Evolutionary conservation across 2,329 filamentous ascomycete species (phyloP), one percentile per base, ranked within the genome.

Genomic region (Venturia oleaginea): DNA sequence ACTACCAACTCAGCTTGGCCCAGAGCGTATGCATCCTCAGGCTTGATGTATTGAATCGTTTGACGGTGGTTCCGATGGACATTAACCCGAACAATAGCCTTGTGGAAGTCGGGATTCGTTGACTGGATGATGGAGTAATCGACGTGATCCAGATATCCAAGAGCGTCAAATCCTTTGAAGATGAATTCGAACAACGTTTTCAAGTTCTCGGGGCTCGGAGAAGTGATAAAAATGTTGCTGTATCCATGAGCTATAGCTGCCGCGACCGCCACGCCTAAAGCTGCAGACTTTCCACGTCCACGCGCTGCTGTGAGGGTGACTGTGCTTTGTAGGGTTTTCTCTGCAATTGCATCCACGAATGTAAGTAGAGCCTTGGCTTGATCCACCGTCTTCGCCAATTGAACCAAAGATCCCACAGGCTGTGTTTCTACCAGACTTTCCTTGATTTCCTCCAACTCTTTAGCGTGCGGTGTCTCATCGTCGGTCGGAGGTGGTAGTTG

Each of bases 191-290:
- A 99, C 8, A 99, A 81, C 0, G 94, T 99, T 79, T 97, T 99
- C 82, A 99, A 82, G 77, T 99, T 99, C 78, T 99, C 95, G 0
- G 94, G 94, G 67, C 91, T 97, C 0, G 93, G 93, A 1, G 93
- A 97, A 1, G 94, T 99, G 73, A 99, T 96, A 78, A 99, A 99
- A 71, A 99, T 96, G 76, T 99, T 99, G 80, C 92, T 96, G 77
- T 99, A 99, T 32, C 94, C 94, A 73, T 97, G 90, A 0, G 94
- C 93, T 55, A 99, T 85, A 1, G 95, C 95, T 2, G 94, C 92
- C 3, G 94, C 94, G 54, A 99, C 89, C 3, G 94, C 92, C 62
- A 99, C 88, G 77, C 94, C 94, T 71, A 99, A 84, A 32, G 94
- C 94, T 22, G 94, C 95, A 24, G 94, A 99, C 78, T 99, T 99